A percentile compares a stretch with the other conserved stretches of the same genome.
These are phyloP conservation scores for Boechera retrofracta DNA, from an alignment of 345 rosid genomes.

Conservation along the genomic window DNA sequence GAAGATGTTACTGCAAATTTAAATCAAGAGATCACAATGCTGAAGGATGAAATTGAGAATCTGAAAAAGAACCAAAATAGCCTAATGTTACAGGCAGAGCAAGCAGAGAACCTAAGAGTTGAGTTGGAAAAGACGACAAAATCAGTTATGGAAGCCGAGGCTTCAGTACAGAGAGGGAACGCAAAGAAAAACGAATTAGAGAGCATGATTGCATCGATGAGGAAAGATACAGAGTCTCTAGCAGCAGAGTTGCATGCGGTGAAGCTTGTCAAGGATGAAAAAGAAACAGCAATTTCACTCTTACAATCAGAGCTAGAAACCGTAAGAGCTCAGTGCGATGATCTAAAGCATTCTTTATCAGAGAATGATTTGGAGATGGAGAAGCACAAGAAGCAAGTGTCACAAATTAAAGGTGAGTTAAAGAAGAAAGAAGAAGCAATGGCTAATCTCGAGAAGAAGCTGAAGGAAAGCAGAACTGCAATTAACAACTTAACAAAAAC, in stretches of 20 bases:
- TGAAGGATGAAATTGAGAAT: conserved; percentile 55
- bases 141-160: conserved; percentile 53
- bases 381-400: conserved; percentile 62
- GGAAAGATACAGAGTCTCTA: conserved; percentile 56
- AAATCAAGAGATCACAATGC: conserved; percentile 48
- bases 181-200: conserved; percentile 52
- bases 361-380: conserved; percentile 67
- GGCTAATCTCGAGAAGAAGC: conserved; percentile 59
- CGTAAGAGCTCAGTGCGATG: conserved; percentile 52
- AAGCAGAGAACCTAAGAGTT: conserved; percentile 51
- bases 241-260: conserved; percentile 51
- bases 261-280: conserved; percentile 55
- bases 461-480: conserved; percentile 54
- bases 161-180: conserved; percentile 50
- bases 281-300: conserved; percentile 46
- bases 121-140: conserved; percentile 56
- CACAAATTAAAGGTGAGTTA: conserved; percentile 64
- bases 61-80: conserved; percentile 42
- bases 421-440: conserved; percentile 67
- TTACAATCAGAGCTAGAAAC: conserved; percentile 57
- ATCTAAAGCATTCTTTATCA: conserved; percentile 53
- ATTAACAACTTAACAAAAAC: conserved; percentile 54
- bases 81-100: conserved; percentile 51
- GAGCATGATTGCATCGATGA: conserved; percentile 48
- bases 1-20: conserved; percentile 52